phyloP scores from a whole-genome alignment of 2,329 filamentous ascomycete genomes.

The Aspergillus candidus region DNA sequence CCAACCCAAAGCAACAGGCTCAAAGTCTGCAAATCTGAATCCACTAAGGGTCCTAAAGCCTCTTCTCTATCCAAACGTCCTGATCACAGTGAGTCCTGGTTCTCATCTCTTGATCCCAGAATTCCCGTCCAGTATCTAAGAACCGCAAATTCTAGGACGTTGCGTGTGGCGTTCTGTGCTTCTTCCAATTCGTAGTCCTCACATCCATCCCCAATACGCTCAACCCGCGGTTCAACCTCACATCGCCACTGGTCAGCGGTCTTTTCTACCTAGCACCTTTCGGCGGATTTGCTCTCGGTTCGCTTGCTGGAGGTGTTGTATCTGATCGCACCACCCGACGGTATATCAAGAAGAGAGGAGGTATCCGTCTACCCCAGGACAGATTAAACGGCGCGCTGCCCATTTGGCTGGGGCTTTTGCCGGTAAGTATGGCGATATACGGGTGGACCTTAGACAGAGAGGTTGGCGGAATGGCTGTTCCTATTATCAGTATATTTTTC shows the following conservation, averaged over 20 bases:
- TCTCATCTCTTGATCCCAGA: slow-evolving; percentile 46
- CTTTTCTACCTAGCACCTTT: slow-evolving; percentile 72
- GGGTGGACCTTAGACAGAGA: slow-evolving; percentile 57
- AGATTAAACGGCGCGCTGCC: slow-evolving; percentile 55
- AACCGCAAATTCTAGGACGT: slow-evolving; percentile 19
- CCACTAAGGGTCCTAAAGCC: slow-evolving; percentile 30
- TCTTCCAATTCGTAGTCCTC: slow-evolving; percentile 66
- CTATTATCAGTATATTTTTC: slow-evolving; percentile 65
- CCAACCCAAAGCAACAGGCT: slow-evolving; percentile 53
- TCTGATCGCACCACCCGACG: slow-evolving; percentile 61
- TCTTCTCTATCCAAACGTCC: too few relatives aligned
- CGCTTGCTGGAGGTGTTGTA: slow-evolving; percentile 62
- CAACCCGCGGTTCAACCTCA: slow-evolving; percentile 65
- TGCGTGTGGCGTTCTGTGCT: slow-evolving; percentile 50
- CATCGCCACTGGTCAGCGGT: slow-evolving; percentile 59
- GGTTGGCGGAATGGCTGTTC: slow-evolving; percentile 50
- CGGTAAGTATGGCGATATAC: slow-evolving; percentile 60
- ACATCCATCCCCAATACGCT: slow-evolving; percentile 66
- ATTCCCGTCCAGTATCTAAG: neutral
- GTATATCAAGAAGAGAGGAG: slow-evolving; percentile 55
- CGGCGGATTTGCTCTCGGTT: slow-evolving; percentile 62
- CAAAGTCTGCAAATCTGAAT: slow-evolving; percentile 34
- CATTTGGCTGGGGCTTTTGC: slow-evolving; percentile 54
- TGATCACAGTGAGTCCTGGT: neutral
- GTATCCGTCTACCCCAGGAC: slow-evolving; percentile 61